Evolutionary conservation across 805 yeast genomes (phyloP).

Genomic region (Metschnikowia reukaufii): DNA sequence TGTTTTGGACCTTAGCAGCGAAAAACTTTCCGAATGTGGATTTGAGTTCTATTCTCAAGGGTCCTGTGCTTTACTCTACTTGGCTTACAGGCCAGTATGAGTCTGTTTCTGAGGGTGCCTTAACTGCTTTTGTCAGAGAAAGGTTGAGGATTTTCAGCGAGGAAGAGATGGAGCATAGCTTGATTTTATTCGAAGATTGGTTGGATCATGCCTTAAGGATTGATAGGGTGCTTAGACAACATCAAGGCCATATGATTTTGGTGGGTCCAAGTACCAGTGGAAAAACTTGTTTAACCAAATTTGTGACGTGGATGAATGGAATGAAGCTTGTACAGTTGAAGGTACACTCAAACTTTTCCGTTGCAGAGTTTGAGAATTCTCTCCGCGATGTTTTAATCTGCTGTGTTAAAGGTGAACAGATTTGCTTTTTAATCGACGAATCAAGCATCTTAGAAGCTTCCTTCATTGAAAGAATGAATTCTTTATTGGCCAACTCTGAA

Average conservation of each 20-base stretch:
- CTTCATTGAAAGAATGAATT: constrained; percentile 88
- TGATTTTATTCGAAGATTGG: constrained; percentile 67
- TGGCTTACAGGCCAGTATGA: constrained; percentile 71
- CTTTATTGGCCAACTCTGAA: constrained; percentile 89
- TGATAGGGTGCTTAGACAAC: constrained; percentile 78
- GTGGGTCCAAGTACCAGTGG: constrained; percentile 86
- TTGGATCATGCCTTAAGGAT: constrained; percentile 74
- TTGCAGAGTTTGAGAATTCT: constrained; percentile 66
- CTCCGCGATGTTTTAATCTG: constrained; percentile 51
- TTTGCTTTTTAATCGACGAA: constrained; percentile 79
- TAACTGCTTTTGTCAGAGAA: constrained; percentile 57
- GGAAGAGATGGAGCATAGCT: constrained; percentile 63
- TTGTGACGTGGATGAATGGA: constrained; percentile 93
- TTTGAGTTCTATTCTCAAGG: constrained; percentile 30
- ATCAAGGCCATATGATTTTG: constrained; percentile 86
- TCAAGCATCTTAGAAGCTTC: constrained; percentile 72
- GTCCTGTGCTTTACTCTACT: constrained; percentile 65
- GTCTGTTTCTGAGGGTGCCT: constrained; percentile 49
- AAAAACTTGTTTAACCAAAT: constrained; percentile 68
- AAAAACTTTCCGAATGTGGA: constrained; percentile 50
- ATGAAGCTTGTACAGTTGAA: constrained; percentile 56
- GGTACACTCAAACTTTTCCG: constrained; percentile 53
- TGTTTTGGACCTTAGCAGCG: constrained; percentile 31
- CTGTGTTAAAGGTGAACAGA: constrained; percentile 53
- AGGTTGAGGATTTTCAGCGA: constrained; percentile 72